phyloP scores from a whole-genome alignment of 306 rosid genomes.

The Pueraria montana region DNA sequence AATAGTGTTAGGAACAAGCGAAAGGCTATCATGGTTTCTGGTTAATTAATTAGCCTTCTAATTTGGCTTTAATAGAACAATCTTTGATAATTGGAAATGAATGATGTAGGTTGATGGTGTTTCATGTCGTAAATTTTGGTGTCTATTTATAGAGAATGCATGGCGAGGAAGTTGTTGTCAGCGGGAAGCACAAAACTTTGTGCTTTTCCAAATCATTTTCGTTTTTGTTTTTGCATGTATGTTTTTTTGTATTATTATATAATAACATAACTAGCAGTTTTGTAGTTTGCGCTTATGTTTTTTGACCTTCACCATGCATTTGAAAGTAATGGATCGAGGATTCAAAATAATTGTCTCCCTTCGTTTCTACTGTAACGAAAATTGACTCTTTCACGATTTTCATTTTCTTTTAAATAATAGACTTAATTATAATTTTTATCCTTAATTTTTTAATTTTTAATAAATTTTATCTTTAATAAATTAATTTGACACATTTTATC shows the following conservation, averaged over 20 bases:
- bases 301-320: not conserved
- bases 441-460: too few relatives aligned
- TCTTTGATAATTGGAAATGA: not conserved
- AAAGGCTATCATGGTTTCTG: conserved; percentile 10
- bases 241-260: too few relatives aligned
- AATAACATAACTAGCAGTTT: not conserved
- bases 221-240: not conserved
- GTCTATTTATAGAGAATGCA: conserved; percentile 18
- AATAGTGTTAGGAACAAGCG: not conserved
- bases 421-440: too few relatives aligned
- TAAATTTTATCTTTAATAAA: too few relatives aligned
- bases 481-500: too few relatives aligned
- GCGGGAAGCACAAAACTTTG: not conserved
- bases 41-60: not conserved
- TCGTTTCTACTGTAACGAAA: not conserved
- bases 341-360: not conserved
- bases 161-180: not conserved
- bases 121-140: conserved; percentile 23
- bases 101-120: not conserved
- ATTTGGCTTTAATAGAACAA: not conserved
- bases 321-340: not conserved
- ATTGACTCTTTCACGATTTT: not conserved
- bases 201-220: conserved; percentile 7
- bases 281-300: not conserved
- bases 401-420: not conserved